Percentiles rank a stretch among this genome's conserved stretches.
These are phyloP conservation scores for Penicillium frequentans DNA, from an alignment of 2,329 filamentous ascomycete genomes.

Conservation along the genomic window DNA sequence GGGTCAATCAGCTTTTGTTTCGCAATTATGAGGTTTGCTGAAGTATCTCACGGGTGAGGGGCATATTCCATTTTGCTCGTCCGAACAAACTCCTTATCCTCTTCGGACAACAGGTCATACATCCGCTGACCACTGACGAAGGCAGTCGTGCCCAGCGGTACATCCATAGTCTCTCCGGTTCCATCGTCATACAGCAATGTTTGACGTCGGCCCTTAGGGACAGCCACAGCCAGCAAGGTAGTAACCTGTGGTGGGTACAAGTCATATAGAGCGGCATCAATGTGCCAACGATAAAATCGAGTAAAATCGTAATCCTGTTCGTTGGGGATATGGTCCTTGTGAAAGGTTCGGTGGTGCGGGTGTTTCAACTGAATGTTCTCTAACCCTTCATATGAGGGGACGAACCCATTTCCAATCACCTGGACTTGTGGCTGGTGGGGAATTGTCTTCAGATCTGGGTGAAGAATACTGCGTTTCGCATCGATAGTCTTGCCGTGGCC, in stretches of 20 bases:
- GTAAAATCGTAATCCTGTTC: conserved; percentile 60
- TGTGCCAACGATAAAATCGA: conserved; percentile 75
- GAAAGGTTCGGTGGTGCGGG: conserved; percentile 76
- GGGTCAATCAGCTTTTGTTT: background rate
- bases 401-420: conserved; percentile 73
- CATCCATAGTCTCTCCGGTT: conserved; percentile 62
- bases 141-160: conserved; percentile 73
- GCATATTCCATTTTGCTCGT: conserved; percentile 72
- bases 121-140: conserved; percentile 72
- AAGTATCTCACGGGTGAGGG: conserved; percentile 61
- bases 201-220: conserved; percentile 66
- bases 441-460: conserved; percentile 78
- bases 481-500: conserved; percentile 76
- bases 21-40: background rate
- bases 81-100: conserved; percentile 67
- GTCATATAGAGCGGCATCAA: conserved; percentile 74
- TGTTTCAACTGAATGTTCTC: conserved; percentile 67
- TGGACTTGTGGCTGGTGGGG: conserved; percentile 79
- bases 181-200: conserved; percentile 73
- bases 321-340: conserved; percentile 63
- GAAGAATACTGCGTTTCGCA: conserved; percentile 64
- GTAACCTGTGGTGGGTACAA: conserved; percentile 74
- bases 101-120: conserved; percentile 65
- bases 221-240: conserved; percentile 70
- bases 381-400: conserved; percentile 70